Evolutionary conservation across 2,329 filamentous ascomycete species (phyloP).

Genomic region (Fusarium piperis): DNA sequence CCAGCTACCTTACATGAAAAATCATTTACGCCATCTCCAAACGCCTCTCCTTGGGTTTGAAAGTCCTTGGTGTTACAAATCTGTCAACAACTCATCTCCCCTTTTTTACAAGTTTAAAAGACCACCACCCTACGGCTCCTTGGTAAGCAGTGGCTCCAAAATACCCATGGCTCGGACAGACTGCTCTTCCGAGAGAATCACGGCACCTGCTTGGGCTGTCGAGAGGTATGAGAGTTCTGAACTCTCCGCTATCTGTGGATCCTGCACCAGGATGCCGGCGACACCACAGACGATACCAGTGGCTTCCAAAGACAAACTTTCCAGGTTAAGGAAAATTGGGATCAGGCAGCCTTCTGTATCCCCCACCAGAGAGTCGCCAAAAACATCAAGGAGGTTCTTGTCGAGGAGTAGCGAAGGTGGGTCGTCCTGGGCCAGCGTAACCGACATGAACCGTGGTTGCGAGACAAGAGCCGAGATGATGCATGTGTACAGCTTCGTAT

Average conservation of each 20-base stretch:
- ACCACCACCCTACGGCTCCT: not conserved
- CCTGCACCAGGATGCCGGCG: conserved; percentile 81
- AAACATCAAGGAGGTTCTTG: conserved; percentile 70
- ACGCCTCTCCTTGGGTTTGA: conserved; percentile 18
- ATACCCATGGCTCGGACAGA: conserved; percentile 78
- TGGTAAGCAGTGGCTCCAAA: conserved; percentile 55
- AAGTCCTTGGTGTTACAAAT: conserved; percentile 24
- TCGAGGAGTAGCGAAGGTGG: conserved; percentile 79
- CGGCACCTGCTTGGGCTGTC: conserved; percentile 87
- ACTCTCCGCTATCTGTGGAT: conserved; percentile 65
- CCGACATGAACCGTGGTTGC: conserved; percentile 76
- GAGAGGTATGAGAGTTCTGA: conserved; percentile 91
- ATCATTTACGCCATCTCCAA: conserved; percentile 27
- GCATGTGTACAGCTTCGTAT: conserved; percentile 70
- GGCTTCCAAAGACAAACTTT: conserved; percentile 82
- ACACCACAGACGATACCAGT: conserved; percentile 97
- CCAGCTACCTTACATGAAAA: conserved; percentile 7
- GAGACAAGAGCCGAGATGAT: conserved; percentile 69
- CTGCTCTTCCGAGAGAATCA: conserved; percentile 83
- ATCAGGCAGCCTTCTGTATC: conserved; percentile 77
- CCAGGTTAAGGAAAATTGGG: conserved; percentile 89
- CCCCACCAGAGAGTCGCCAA: conserved; percentile 80
- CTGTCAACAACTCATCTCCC: not conserved
- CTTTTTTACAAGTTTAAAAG: not conserved
- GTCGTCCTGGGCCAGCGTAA: conserved; percentile 78